A percentile compares a stretch with the other conserved stretches of the same genome.
Evolutionary conservation across 257 asterid genomes (phyloP).

Genomic region (Penstemon barbatus): DNA sequence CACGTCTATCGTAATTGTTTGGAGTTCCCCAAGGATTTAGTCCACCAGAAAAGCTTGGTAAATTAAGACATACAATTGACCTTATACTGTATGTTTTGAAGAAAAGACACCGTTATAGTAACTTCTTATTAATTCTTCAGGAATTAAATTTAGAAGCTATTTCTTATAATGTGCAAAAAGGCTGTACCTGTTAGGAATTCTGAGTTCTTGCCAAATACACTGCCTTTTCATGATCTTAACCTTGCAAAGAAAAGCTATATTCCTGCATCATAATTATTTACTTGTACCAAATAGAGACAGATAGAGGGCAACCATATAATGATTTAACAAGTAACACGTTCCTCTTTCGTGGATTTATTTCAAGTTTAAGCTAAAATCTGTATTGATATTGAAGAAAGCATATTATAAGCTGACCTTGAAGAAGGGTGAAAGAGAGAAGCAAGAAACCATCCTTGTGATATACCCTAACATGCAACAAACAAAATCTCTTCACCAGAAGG

Average conservation of each 20-base stretch:
- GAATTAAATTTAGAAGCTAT: constrained; percentile 1
- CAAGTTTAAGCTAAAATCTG: too few relatives aligned
- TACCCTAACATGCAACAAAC: too few relatives aligned
- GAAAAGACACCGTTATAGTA: neutral
- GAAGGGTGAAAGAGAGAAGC: too few relatives aligned
- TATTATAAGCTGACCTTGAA: too few relatives aligned
- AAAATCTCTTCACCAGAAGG: too few relatives aligned
- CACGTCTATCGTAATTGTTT: constrained; percentile 35
- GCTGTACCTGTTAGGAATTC: constrained; percentile 62
- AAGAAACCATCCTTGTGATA: too few relatives aligned
- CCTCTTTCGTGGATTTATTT: too few relatives aligned
- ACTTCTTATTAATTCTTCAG: neutral
- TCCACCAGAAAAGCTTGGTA: constrained; percentile 98
- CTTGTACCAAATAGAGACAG: neutral
- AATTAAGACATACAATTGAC: constrained; percentile 86
- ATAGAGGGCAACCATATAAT: neutral
- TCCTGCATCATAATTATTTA: constrained; percentile 45
- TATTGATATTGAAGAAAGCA: neutral
- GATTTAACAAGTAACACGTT: too few relatives aligned
- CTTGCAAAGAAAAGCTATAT: constrained; percentile 78
- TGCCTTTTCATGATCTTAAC: constrained; percentile 83
- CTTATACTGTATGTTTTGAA: constrained; percentile 58
- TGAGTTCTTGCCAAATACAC: constrained; percentile 80
- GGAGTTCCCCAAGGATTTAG: constrained; percentile 98
- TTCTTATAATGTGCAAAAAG: neutral